Evolutionary conservation across 2,329 filamentous ascomycete genomes (phyloP).

Genomic region (Claviceps sp.): DNA sequence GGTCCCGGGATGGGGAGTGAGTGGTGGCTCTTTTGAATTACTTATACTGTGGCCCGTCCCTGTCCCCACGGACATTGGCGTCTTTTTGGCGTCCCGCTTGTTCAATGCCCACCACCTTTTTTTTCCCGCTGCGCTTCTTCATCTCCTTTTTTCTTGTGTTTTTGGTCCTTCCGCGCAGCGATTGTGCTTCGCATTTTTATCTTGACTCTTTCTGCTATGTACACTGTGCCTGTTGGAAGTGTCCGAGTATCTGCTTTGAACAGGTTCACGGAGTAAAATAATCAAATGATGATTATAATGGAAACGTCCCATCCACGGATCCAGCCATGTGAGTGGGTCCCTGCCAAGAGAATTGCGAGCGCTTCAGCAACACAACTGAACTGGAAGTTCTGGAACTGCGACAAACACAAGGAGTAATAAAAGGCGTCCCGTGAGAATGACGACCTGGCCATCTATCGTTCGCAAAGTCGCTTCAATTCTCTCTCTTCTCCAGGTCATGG

Average conservation of each 20-base stretch:
- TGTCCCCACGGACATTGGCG: constrained; percentile 3
- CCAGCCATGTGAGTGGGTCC: not conserved
- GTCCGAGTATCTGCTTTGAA: not conserved
- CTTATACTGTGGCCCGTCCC: constrained; percentile 1
- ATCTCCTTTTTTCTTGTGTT: not conserved
- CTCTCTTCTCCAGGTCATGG: too few relatives aligned
- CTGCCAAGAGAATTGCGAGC: not conserved
- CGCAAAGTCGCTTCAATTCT: too few relatives aligned
- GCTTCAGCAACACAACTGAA: not conserved
- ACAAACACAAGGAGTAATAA: too few relatives aligned
- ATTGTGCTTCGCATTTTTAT: not conserved
- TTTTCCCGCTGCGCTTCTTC: not conserved
- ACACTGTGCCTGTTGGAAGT: not conserved
- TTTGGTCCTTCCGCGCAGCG: not conserved
- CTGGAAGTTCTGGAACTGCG: too few relatives aligned
- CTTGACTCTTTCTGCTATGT: not conserved
- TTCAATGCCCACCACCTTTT: constrained; percentile 1
- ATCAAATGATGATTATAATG: too few relatives aligned
- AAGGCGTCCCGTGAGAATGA: too few relatives aligned
- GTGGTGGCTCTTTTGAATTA: constrained; percentile 5
- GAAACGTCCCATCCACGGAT: too few relatives aligned
- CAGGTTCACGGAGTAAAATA: too few relatives aligned
- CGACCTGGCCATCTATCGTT: too few relatives aligned
- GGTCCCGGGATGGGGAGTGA: constrained; percentile 1
- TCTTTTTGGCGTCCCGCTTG: not conserved